Evolutionary conservation across 768 basidiomycete species (phyloP), one percentile per base, ranked within the genome.

Genomic region (Rhodotorula taiwanensis): DNA sequence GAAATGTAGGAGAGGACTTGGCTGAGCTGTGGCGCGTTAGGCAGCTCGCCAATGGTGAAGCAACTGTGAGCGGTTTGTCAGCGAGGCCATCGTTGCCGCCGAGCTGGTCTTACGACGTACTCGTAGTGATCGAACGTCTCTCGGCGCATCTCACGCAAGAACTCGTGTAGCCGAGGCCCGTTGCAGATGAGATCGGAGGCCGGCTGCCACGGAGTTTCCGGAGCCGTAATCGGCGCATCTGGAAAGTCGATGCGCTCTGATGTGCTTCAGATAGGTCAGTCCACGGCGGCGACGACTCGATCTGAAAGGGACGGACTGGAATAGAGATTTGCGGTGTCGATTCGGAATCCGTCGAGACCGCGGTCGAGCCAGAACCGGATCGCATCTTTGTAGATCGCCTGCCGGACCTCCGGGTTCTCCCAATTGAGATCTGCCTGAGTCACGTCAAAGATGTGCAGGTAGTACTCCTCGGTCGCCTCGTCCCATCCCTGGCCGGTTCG

Each of bases 381-480:
- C 51, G 83, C 72, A 39, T 84, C 82, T 75, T 79, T 20, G 84
- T 2, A 86, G 79, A 13, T 83, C 81, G 59, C 77, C 52, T 30
- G 55, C 9, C 47, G 62, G n/a, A 34, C 44, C 27, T 64, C 64
- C 3, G 42, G n/a, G 66, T 86, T 85, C 54, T 86, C 84, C 86
- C 85, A 88, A 72, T 89, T 87, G 21, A 88, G 74, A 71, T 88
- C 87, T 0, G 86, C 87, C 76, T 87, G 86, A 70, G 86, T 81
- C 14, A 78, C 71, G 56, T 81, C 76, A 75, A 82, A 88, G 3
- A 86, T 69, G 74, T 87, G 86, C 58, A 87, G 81, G 72, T 27
- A 52, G 7, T 31, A 27, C 6, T 88, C 85, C 25, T 82, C 76
- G 5, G 84, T 84, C 16, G 68, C 69, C 63, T 81, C 80, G 75